Percentiles rank a stretch among this genome's conserved stretches.
Conservation (phyloP, 2,329 filamentous ascomycete species). For the Madurella mycetomatis region DNA sequence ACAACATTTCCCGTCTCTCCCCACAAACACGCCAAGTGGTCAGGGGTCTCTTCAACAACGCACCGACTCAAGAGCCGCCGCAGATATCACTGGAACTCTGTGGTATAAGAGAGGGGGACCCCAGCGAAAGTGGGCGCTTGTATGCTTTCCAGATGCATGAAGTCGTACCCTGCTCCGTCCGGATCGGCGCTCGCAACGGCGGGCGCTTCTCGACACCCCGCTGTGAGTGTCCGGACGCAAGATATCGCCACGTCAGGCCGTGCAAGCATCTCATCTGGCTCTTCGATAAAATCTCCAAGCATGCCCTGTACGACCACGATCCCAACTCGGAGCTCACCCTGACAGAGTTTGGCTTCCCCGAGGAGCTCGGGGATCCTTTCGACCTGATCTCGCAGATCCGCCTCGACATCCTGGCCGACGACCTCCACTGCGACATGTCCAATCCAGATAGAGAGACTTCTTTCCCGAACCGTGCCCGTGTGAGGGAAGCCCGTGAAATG, state of each 20-base stretch:
- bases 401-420: slow-evolving; percentile 48
- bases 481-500: slow-evolving; percentile 49
- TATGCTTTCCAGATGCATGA: slow-evolving; percentile 56
- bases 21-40: slow-evolving; percentile 36
- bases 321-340: slow-evolving; percentile 38
- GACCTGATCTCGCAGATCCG: slow-evolving; percentile 46
- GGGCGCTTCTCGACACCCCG: slow-evolving; percentile 36
- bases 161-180: slow-evolving; percentile 47
- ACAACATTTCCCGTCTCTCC: slow-evolving; percentile 39
- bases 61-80: slow-evolving; percentile 37
- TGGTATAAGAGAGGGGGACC: slow-evolving; percentile 33
- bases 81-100: slow-evolving; percentile 49
- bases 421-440: slow-evolving; percentile 46
- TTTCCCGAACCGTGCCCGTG: slow-evolving; percentile 28
- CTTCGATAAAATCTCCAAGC: slow-evolving; percentile 48
- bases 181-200: slow-evolving; percentile 41
- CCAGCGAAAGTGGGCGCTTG: slow-evolving; percentile 36
- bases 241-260: slow-evolving; percentile 27
- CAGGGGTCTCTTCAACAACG: slow-evolving; percentile 39
- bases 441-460: slow-evolving; percentile 22
- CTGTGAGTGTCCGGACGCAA: slow-evolving; percentile 42
- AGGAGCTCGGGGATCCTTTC: slow-evolving; percentile 47
- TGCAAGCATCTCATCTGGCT: slow-evolving; percentile 54
- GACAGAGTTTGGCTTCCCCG: slow-evolving; percentile 39
- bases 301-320: slow-evolving; percentile 41